Conservation (phyloP, 1,284 basidiomycete species). For the Tremellales sp. region DNA sequence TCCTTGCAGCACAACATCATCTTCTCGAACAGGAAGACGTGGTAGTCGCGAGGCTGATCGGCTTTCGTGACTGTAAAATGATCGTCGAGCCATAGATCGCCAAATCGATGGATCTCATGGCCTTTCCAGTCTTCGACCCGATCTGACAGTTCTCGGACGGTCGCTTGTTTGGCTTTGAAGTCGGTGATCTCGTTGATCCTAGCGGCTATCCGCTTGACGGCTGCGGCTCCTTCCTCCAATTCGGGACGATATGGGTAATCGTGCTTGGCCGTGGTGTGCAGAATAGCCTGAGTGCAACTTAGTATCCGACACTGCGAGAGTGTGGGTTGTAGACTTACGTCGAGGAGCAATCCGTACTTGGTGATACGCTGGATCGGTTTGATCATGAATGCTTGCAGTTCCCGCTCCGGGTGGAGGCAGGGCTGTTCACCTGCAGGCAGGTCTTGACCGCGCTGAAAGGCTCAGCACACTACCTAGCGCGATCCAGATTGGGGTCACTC, state of each 20-base stretch:
- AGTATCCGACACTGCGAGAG: slow-evolving; percentile 9
- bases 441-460: slow-evolving; percentile 30
- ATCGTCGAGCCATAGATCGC: slow-evolving; percentile 87
- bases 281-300: slow-evolving; percentile 26
- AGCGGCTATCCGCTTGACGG: slow-evolving; percentile 89
- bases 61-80: slow-evolving; percentile 94
- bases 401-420: slow-evolving; percentile 50
- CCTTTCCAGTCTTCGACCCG: slow-evolving; percentile 99
- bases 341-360: slow-evolving; percentile 67
- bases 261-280: slow-evolving; percentile 40
- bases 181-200: slow-evolving; percentile 92
- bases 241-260: slow-evolving; percentile 73
- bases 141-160: slow-evolving; percentile 79
- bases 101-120: slow-evolving; percentile 90
- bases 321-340: slow-evolving; percentile 49
- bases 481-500: slow-evolving; percentile 43
- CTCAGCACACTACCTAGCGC: slow-evolving; percentile 6
- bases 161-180: slow-evolving; percentile 64
- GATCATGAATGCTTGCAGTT: slow-evolving; percentile 80
- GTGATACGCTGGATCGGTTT: slow-evolving; percentile 73
- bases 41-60: slow-evolving; percentile 94
- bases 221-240: slow-evolving; percentile 73
- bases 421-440: slow-evolving; percentile 30
- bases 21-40: slow-evolving; percentile 97
- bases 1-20: slow-evolving; percentile 99